Evolutionary conservation across 768 basidiomycete genomes (phyloP).

Genomic region (Pleurotus tuber-regium): DNA sequence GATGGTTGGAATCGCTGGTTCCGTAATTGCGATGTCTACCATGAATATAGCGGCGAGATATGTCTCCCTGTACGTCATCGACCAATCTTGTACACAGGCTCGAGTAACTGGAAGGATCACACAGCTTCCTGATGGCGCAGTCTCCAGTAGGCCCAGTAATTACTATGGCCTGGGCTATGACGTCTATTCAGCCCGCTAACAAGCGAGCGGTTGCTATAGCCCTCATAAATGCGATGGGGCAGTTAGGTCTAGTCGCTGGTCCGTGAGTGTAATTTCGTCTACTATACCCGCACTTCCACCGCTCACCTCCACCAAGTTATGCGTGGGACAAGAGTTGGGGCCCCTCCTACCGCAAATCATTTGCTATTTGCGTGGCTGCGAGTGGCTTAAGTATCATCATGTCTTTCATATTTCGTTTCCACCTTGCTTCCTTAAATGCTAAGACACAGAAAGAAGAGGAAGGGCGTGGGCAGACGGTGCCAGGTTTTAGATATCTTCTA

Average conservation of each 20-base stretch:
- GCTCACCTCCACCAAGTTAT: conserved; percentile 2
- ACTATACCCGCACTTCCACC: background rate
- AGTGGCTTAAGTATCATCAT: conserved; percentile 10
- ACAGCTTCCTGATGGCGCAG: conserved; percentile 8
- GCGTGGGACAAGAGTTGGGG: conserved; percentile 7
- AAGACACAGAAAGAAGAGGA: conserved; percentile 11
- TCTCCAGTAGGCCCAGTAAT: conserved; percentile 3
- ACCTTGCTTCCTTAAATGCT: conserved; percentile 10
- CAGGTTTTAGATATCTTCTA: conserved; percentile 10
- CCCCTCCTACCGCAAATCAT: conserved; percentile 10
- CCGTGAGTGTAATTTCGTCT: conserved; percentile 3
- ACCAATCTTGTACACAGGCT: background rate
- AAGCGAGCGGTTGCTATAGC: conserved; percentile 10
- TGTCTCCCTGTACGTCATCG: conserved; percentile 7
- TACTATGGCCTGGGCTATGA: conserved; percentile 4
- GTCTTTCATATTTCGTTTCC: conserved; percentile 9
- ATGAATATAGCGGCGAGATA: conserved; percentile 10
- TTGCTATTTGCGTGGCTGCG: conserved; percentile 12
- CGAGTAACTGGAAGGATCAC: background rate
- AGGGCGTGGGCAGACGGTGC: conserved; percentile 6
- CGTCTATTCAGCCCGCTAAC: conserved; percentile 3
- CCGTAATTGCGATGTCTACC: conserved; percentile 4
- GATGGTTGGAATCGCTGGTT: conserved; percentile 3
- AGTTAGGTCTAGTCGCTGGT: conserved; percentile 9
- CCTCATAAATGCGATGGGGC: background rate